phyloP scores from a whole-genome alignment of 2,329 filamentous ascomycete genomes.

The Aureobasidium lini region DNA sequence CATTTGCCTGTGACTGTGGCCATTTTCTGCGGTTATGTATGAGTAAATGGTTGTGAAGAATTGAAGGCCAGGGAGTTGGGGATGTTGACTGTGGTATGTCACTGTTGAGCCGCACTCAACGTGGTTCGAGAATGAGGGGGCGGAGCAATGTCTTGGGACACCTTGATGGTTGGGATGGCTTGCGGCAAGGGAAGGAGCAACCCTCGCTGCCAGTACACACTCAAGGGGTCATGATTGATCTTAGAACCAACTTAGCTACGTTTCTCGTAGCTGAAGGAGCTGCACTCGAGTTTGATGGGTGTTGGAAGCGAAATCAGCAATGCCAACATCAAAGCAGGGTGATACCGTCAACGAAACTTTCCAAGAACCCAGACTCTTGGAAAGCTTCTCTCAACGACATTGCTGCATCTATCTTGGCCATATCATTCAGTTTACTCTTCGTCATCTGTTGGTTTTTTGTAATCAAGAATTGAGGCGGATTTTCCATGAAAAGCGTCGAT shows the following conservation, averaged over 20 bases:
- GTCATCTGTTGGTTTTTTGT: background rate
- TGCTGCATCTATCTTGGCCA: background rate
- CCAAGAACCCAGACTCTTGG: background rate
- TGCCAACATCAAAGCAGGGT: background rate
- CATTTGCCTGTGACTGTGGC: conserved; percentile 26
- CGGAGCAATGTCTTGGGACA: background rate
- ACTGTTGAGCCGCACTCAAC: background rate
- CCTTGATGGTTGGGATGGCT: background rate
- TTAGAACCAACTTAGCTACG: too few relatives aligned
- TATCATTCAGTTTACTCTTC: too few relatives aligned
- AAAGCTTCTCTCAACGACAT: background rate
- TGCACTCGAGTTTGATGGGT: too few relatives aligned
- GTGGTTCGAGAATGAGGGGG: too few relatives aligned
- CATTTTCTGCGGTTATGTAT: background rate
- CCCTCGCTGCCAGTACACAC: background rate
- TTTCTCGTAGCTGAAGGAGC: background rate
- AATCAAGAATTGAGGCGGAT: background rate
- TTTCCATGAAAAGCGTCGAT: background rate
- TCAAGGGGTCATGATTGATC: background rate
- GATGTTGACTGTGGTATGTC: background rate
- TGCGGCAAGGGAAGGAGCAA: background rate
- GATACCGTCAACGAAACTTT: background rate
- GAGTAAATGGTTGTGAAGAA: too few relatives aligned
- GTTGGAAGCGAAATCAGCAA: too few relatives aligned
- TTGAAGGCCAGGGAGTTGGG: too few relatives aligned